These are phyloP conservation scores for Thozetella sp. DNA, from an alignment of 495 filamentous ascomycete genomes.

Conservation along the genomic window DNA sequence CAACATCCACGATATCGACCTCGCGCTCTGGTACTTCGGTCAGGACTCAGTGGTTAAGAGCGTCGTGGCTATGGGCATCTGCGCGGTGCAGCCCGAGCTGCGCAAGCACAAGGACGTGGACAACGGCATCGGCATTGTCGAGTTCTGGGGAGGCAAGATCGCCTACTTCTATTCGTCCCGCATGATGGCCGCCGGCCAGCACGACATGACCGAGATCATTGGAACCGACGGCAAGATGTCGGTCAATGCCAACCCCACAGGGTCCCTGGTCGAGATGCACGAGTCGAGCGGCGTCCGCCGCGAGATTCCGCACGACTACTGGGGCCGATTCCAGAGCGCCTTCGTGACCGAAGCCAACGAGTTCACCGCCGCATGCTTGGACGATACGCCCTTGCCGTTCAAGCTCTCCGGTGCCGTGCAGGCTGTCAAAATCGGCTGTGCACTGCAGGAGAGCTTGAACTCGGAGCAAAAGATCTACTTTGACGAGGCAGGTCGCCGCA, in stretches of 20 bases:
- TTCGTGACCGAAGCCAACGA: conserved; percentile 66
- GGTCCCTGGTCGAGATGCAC: conserved; percentile 54
- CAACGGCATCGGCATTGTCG: conserved; percentile 64
- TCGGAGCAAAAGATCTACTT: conserved; percentile 62
- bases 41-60: conserved; percentile 48
- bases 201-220: conserved; percentile 66
- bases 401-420: conserved; percentile 55
- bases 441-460: conserved; percentile 60
- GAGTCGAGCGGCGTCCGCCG: conserved; percentile 48
- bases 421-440: conserved; percentile 61
- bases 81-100: conserved; percentile 62
- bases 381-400: conserved; percentile 53
- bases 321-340: conserved; percentile 62
- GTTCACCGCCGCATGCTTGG: conserved; percentile 56
- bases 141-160: conserved; percentile 63
- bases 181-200: conserved; percentile 68
- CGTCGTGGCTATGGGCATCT: conserved; percentile 56
- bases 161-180: conserved; percentile 61
- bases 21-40: conserved; percentile 60
- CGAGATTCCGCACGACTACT: conserved; percentile 61
- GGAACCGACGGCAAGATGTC: conserved; percentile 62
- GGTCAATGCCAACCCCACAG: conserved; percentile 55
- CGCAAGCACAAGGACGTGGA: conserved; percentile 60
- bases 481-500: conserved; percentile 36
- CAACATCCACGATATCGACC: conserved; percentile 60